Base-by-base conservation (phyloP, 176 grass and related monocot species). In the Avena atlantica region DNA sequence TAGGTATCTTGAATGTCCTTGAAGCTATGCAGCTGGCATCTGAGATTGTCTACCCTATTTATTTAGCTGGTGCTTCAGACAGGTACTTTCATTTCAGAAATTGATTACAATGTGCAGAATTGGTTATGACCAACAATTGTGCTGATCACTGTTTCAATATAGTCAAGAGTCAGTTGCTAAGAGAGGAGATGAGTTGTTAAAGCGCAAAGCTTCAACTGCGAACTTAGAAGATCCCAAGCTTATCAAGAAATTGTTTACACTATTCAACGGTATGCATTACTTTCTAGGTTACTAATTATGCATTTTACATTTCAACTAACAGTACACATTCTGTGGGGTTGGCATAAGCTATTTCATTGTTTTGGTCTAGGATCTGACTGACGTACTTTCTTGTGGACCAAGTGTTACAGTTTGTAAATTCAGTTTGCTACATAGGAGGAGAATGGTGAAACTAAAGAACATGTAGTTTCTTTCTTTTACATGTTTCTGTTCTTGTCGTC, bases 161-260 rank as follows among this genome's bases (percentile, higher is more conserved):
- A 98, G 93, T 89, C 93, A 93, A 90, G 95, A 95, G 64, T 76
- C 95, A 80, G 95, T 98, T 92, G 59, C 80, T 89, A 98, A 93
- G 91, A 95, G 86, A 95, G 95, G 89, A 83, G 95, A 98, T 7
- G 91, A 87, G 76, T 86, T 98, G 12, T 89, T 95, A 76, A 98
- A 95, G 77, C 91, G 91, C 44, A 88, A 86, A 84, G 78, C 91
- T 93, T 91, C 93, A 79, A 73, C 80, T 63, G 91, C 89, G 63
- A 95, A 95, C 88, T 84, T 95, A 89, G 95, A 98, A 79, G 93
- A 98, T 88, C 60, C 81, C 42, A 75, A 89, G 80, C 88, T 98
- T 50, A 89, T 98, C 50, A 93, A 90, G 83, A 93, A 53, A 90
- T 79, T 98, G 82, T 95, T 98, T 57, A 88, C 79, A 66, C 64